A percentile compares a stretch with the other conserved stretches of the same genome.
Conservation (phyloP, 805 yeast genomes). For the Pichia occidentalis region DNA sequence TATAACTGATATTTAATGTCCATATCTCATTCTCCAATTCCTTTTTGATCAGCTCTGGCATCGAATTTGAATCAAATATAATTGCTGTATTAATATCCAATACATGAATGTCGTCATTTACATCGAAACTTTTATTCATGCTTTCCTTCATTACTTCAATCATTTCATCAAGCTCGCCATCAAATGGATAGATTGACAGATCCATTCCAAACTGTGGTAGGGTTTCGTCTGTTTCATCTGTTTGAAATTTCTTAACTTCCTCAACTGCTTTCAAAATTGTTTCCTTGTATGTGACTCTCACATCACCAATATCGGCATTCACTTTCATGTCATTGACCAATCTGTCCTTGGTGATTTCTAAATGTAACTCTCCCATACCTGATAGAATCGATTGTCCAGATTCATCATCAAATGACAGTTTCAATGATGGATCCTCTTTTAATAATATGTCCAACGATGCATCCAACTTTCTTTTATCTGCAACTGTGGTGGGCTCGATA, state of each 20-base stretch:
- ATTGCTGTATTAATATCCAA: constrained; percentile 45
- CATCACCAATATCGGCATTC: constrained; percentile 69
- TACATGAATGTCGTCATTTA: constrained; percentile 35
- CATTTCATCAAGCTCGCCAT: constrained; percentile 28
- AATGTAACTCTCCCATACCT: constrained; percentile 96
- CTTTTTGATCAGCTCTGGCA: constrained; percentile 21
- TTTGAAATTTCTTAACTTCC: constrained; percentile 17
- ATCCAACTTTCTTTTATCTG: constrained; percentile 72
- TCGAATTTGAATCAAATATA: constrained; percentile 30
- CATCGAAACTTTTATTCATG: constrained; percentile 21
- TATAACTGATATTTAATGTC: constrained; percentile 42
- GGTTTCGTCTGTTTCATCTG: constrained; percentile 8
- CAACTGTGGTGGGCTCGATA: constrained; percentile 75
- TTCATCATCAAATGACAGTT: constrained; percentile 69
- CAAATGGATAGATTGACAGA: constrained; percentile 28
- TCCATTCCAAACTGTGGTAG: constrained; percentile 17
- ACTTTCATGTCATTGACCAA: constrained; percentile 78
- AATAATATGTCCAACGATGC: constrained; percentile 57
- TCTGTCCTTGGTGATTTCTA: constrained; percentile 81
- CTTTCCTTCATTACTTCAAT: constrained; percentile 28
- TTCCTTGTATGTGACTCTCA: constrained; percentile 88
- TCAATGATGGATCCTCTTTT: constrained; percentile 89
- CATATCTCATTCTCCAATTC: constrained; percentile 30
- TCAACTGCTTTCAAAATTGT: constrained; percentile 32
- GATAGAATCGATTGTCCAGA: constrained; percentile 82